Evolutionary conservation across 2,329 filamentous ascomycete species (phyloP), one percentile per base, ranked within the genome.

Genomic region (Botrytis tulipae): DNA sequence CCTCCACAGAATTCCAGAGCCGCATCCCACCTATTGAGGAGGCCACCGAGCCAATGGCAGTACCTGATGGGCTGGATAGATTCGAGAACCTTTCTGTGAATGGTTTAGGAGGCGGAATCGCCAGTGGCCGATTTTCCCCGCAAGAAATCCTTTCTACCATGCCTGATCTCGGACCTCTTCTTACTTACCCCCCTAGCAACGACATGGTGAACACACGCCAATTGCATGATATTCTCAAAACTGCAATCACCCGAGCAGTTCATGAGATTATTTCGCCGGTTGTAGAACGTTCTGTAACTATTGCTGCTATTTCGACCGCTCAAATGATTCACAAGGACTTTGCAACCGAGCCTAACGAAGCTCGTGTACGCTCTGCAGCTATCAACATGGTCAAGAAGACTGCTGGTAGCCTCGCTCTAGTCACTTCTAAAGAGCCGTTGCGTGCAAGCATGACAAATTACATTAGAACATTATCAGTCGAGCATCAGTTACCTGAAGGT

Each of bases 251-350:
- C 65, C 92, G 94, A 74, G 95, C 97, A 46, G 91, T 99, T 60
- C 92, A 94, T 74, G 97, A 99, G 80, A 99, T 99, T 73, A 98
- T 99, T 75, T 94, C 95, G 71, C 97, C 96, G 37, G 96, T 99
- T 1, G 97, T 99, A 22, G 97, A 99, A 82, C 90, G 96, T 72
- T 99, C 96, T 3, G 95, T 99, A 57, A 98, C 97, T 0, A 99
- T 99, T 81, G 96, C 96, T 63, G 95, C 95, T 1, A 98, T 99
- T 74, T 97, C 95, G 4, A 98, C 97, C 0, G 92, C 94, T 75
- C 94, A 98, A 82, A 93, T 99, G 83, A 93, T 99, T 60, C 91
- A 93, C 78, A 99, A 99, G 82, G 96, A 99, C 81, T 99, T 98
- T 81, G 92, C 93, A 0, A 97, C 95, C 71, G 97, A 99, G 80